These are phyloP conservation scores for Helianthus tuberosus DNA, from an alignment of 129 eudicot species.

Conservation along the genomic window DNA sequence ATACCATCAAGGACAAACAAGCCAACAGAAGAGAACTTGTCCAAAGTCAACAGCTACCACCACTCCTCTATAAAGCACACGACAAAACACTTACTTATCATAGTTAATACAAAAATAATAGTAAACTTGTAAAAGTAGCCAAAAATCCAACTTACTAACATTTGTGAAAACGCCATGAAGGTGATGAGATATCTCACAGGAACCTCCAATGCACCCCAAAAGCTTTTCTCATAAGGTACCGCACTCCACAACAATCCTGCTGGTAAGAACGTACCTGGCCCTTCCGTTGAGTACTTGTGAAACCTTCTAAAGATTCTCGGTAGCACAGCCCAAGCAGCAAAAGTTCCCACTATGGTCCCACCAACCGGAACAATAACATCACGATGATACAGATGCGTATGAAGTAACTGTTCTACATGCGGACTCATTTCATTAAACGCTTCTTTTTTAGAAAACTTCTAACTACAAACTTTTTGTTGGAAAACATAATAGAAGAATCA, in stretches of 20 bases:
- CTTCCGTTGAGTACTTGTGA: conserved; percentile 71
- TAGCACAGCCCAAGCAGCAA: conserved; percentile 71
- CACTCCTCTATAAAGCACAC: conserved; percentile 49
- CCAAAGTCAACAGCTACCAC: conserved; percentile 76
- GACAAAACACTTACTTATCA: conserved; percentile 18
- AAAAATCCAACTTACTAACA: conserved; percentile 52
- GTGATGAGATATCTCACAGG: conserved; percentile 81
- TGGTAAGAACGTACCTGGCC: conserved; percentile 63
- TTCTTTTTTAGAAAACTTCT: background rate
- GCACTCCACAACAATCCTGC: conserved; percentile 68
- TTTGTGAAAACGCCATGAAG: conserved; percentile 81
- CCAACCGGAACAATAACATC: conserved; percentile 86
- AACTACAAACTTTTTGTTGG: conserved; percentile 4
- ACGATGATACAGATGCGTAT: conserved; percentile 75
- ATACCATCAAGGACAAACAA: conserved; percentile 73
- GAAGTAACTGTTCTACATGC: conserved; percentile 30
- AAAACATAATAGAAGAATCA: conserved; percentile 23
- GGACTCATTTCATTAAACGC: too few species aligned
- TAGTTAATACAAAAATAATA: background rate
- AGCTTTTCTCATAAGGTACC: conserved; percentile 85
- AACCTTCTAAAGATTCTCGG: conserved; percentile 78
- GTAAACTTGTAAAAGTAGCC: conserved; percentile 1
- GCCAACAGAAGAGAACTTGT: conserved; percentile 89
- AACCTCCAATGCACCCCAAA: conserved; percentile 94
- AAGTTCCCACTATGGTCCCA: conserved; percentile 65